Conservation (phyloP, 208 protist genomes). For the Trypanosomatidae sp. region DNA sequence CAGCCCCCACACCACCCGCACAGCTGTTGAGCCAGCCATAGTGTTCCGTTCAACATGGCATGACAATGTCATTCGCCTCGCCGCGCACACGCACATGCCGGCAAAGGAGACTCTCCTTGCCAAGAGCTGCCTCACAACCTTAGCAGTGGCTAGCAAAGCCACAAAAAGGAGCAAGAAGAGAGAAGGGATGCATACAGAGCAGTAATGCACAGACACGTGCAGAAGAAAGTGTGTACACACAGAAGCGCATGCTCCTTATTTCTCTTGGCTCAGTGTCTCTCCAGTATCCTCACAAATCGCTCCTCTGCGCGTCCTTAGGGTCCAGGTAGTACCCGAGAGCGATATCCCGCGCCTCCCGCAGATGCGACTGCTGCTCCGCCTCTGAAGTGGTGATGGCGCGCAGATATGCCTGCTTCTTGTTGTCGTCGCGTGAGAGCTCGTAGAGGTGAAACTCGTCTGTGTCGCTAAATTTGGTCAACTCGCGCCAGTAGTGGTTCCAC, state of each 20-base stretch:
- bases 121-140: neutral
- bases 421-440: conserved; percentile 75
- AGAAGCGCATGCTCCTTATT: neutral
- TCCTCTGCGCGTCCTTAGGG: conserved; percentile 8
- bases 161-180: neutral
- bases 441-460: conserved; percentile 78
- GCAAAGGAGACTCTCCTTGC: neutral
- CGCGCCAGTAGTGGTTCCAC: conserved; percentile 86
- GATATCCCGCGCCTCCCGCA: conserved; percentile 17
- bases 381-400: conserved; percentile 46
- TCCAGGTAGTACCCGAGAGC: conserved; percentile 35
- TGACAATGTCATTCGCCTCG: neutral
- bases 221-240: neutral
- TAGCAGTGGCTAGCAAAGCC: neutral
- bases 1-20: neutral
- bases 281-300: neutral
- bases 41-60: neutral
- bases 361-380: conserved; percentile 18
- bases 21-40: neutral
- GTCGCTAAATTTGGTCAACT: conserved; percentile 70
- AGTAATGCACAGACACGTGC: neutral
- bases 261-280: neutral
- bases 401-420: conserved; percentile 75
- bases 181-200: neutral
- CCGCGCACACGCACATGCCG: neutral